Conservation (phyloP, 176 grass and related monocot species). For the Aegilops longissima region DNA sequence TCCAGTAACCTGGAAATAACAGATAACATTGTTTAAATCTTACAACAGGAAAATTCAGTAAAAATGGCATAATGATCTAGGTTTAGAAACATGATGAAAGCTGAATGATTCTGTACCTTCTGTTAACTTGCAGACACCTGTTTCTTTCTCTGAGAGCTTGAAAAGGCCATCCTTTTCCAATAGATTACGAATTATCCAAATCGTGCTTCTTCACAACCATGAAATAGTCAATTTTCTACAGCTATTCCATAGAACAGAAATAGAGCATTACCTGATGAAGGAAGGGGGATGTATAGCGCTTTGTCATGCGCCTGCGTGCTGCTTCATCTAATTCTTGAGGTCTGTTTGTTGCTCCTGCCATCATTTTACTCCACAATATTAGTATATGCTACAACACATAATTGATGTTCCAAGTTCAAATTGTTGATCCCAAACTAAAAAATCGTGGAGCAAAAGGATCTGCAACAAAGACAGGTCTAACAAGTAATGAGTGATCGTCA, state of each 20-base stretch:
- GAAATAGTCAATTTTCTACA: conserved; percentile 31
- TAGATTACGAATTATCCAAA: conserved; percentile 73
- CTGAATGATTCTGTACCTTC: conserved; percentile 55
- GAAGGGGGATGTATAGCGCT: conserved; percentile 96
- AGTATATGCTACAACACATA: conserved; percentile 12
- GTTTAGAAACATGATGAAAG: conserved; percentile 27
- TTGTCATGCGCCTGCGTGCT: conserved; percentile 82
- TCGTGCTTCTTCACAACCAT: conserved; percentile 75
- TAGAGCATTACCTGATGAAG: conserved; percentile 69
- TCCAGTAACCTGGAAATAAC: conserved; percentile 81
- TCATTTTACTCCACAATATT: conserved; percentile 15
- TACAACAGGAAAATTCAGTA: conserved; percentile 30
- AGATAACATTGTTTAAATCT: conserved; percentile 21
- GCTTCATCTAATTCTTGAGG: conserved; percentile 99
- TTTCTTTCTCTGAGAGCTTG: conserved; percentile 81
- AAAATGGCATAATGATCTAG: conserved; percentile 11
- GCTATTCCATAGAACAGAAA: conserved; percentile 5
- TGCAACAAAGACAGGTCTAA: not conserved
- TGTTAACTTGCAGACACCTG: conserved; percentile 71
- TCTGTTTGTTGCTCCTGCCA: conserved; percentile 91
- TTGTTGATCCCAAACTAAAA: not conserved
- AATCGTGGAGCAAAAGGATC: not conserved
- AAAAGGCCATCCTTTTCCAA: conserved; percentile 96
- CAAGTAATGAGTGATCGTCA: not conserved
- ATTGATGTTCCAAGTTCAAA: not conserved